phyloP scores from a whole-genome alignment of 169 alveolate genomes.

The Amoebophrya sp. region DNA sequence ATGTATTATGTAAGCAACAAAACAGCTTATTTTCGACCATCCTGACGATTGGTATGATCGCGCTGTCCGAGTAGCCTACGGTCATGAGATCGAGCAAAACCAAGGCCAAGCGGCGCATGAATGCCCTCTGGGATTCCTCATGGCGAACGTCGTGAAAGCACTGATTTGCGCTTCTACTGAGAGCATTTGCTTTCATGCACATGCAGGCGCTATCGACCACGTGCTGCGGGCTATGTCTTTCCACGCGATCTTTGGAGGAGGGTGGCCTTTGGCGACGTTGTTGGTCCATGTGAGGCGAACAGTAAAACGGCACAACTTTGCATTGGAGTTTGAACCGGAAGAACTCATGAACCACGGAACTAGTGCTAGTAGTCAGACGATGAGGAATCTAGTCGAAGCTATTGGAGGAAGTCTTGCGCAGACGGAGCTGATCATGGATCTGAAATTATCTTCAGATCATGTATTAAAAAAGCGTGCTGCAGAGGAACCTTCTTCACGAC shows the following conservation, averaged over 20 bases:
- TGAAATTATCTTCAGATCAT: too few relatives aligned
- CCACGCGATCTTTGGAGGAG: neutral
- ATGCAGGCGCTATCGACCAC: neutral
- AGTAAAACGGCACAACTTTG: neutral
- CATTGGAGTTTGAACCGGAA: too few relatives aligned
- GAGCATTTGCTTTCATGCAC: neutral
- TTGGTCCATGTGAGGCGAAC: neutral
- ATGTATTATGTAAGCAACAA: neutral
- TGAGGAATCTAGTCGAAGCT: too few relatives aligned
- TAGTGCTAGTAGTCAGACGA: too few relatives aligned
- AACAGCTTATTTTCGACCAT: neutral
- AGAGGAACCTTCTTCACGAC: too few relatives aligned
- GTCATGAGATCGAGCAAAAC: conserved; percentile 5
- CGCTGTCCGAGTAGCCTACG: conserved; percentile 18
- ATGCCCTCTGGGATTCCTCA: conserved; percentile 32
- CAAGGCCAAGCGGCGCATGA: neutral
- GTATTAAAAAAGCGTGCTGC: too few relatives aligned
- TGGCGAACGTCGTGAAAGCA: conserved; percentile 25
- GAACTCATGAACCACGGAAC: too few relatives aligned
- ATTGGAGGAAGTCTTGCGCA: too few relatives aligned
- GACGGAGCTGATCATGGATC: too few relatives aligned
- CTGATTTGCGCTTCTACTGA: conserved; percentile 10
- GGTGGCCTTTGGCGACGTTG: neutral
- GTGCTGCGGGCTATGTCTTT: neutral
- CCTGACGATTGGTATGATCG: neutral